A percentile compares a stretch with the other conserved stretches of the same genome.
Evolutionary conservation across 139 green algal species (phyloP).

Genomic region (Chlorella vulgaris): DNA sequence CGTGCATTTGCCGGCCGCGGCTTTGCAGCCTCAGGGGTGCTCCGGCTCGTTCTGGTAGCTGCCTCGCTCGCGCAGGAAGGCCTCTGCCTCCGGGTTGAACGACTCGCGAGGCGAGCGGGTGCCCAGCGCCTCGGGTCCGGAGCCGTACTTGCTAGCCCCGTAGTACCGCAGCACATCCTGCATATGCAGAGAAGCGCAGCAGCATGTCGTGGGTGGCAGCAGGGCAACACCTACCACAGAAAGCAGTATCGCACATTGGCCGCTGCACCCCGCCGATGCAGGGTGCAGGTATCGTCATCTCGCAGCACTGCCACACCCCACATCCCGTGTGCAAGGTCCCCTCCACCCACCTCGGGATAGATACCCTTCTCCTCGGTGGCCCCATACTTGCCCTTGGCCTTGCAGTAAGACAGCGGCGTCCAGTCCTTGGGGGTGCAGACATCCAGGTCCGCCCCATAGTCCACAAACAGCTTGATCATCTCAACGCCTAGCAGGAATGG

Average conservation of each 20-base stretch:
- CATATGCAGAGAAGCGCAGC: background rate
- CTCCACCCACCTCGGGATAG: slow-evolving; percentile 83
- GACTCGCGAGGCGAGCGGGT: slow-evolving; percentile 75
- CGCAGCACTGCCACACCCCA: too few relatives aligned
- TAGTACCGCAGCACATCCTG: slow-evolving; percentile 86
- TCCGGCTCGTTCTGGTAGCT: slow-evolving; percentile 70
- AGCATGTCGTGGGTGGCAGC: too few relatives aligned
- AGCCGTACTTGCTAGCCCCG: slow-evolving; percentile 84
- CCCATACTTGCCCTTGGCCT: slow-evolving; percentile 95
- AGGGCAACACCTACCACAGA: too few relatives aligned
- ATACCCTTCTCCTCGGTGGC: slow-evolving; percentile 94
- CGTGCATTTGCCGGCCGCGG: background rate
- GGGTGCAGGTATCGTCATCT: too few relatives aligned
- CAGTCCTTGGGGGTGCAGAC: slow-evolving; percentile 75
- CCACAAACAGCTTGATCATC: slow-evolving; percentile 83
- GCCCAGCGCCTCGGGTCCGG: slow-evolving; percentile 69
- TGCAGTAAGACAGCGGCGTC: slow-evolving; percentile 88
- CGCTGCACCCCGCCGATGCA: too few relatives aligned
- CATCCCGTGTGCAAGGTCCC: too few relatives aligned
- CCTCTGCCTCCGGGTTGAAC: slow-evolving; percentile 77
- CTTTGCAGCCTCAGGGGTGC: slow-evolving; percentile 16
- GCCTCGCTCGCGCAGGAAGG: slow-evolving; percentile 79
- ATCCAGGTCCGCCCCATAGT: slow-evolving; percentile 85
- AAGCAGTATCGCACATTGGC: background rate
- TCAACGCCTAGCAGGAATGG: slow-evolving; percentile 61